Conservation (phyloP, 2,329 filamentous ascomycete genomes). For the Samsoniella hepiali region DNA sequence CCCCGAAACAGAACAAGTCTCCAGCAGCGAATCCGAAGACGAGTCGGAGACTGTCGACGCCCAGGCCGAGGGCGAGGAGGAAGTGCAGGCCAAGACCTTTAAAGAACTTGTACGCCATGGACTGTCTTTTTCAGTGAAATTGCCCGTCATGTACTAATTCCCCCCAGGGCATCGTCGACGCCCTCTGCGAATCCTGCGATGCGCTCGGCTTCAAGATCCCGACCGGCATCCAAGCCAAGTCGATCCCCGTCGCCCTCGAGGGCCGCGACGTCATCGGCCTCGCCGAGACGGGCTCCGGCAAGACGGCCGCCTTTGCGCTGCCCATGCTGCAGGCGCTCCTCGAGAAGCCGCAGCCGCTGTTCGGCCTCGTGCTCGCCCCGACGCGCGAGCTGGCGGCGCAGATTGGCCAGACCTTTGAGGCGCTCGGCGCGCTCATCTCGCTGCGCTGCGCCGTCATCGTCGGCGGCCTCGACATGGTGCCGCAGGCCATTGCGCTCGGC, state of each 20-base stretch:
- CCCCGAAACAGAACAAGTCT: neutral
- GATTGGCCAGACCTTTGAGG: constrained; percentile 84
- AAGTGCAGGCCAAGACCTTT: constrained; percentile 55
- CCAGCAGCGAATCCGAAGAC: constrained; percentile 24
- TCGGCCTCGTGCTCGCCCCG: constrained; percentile 85
- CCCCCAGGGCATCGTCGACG: constrained; percentile 71
- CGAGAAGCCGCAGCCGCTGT: constrained; percentile 80
- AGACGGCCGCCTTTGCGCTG: constrained; percentile 91
- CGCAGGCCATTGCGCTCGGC: constrained; percentile 85
- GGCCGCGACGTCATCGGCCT: constrained; percentile 87
- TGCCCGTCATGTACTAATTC: constrained; percentile 20
- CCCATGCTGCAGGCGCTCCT: constrained; percentile 90
- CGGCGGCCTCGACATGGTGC: constrained; percentile 93
- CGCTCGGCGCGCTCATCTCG: constrained; percentile 81
- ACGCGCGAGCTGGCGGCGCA: constrained; percentile 92
- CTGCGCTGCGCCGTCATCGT: constrained; percentile 83
- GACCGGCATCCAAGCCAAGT: constrained; percentile 83
- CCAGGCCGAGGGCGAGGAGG: constrained; percentile 32
- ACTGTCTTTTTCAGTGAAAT: neutral
- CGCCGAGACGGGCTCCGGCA: constrained; percentile 92
- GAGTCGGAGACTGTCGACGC: constrained; percentile 35
- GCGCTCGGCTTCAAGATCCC: constrained; percentile 78
- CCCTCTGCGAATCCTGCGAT: constrained; percentile 84
- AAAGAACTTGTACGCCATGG: constrained; percentile 53
- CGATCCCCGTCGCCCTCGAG: constrained; percentile 76